Conservation (phyloP, 805 yeast species). For the Spathaspora boniae region DNA sequence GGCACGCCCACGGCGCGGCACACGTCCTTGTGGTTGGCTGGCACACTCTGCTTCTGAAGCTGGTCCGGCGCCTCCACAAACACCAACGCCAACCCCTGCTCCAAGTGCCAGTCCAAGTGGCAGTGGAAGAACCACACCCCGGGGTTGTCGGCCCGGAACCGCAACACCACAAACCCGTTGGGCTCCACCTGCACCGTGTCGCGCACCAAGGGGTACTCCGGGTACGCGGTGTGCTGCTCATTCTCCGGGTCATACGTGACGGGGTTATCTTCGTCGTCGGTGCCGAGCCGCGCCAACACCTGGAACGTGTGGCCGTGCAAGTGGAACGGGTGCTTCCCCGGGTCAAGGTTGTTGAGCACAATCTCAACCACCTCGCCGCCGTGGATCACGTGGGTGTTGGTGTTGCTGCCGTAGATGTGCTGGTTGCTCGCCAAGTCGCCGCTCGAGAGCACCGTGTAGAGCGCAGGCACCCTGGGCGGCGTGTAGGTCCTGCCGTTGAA, state of each 20-base stretch:
- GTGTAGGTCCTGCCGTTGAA: slow-evolving; percentile 83
- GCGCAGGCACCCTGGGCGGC: slow-evolving; percentile 80
- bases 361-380: slow-evolving; percentile 71
- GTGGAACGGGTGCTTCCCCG: slow-evolving; percentile 97
- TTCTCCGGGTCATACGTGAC: slow-evolving; percentile 43
- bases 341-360: slow-evolving; percentile 79
- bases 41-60: slow-evolving; percentile 46
- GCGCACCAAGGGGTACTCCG: slow-evolving; percentile 78
- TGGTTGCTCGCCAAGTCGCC: slow-evolving; percentile 56
- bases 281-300: slow-evolving; percentile 66
- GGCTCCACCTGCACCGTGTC: slow-evolving; percentile 79
- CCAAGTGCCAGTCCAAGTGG: slow-evolving; percentile 97
- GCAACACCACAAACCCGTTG: slow-evolving; percentile 77
- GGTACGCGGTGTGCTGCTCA: slow-evolving; percentile 39
- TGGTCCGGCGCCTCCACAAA: slow-evolving; percentile 80
- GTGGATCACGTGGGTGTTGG: slow-evolving; percentile 69
- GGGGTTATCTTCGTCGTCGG: slow-evolving; percentile 49
- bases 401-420: slow-evolving; percentile 71
- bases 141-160: slow-evolving; percentile 92
- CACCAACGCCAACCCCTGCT: slow-evolving; percentile 84
- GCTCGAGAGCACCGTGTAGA: slow-evolving; percentile 73
- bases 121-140: slow-evolving; percentile 99
- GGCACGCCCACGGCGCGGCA: slow-evolving; percentile 49
- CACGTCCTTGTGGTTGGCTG: slow-evolving; percentile 45
- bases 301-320: slow-evolving; percentile 94